These are phyloP conservation scores for Boletus vermiculosoides DNA, from an alignment of 768 basidiomycete species.

Conservation along the genomic window DNA sequence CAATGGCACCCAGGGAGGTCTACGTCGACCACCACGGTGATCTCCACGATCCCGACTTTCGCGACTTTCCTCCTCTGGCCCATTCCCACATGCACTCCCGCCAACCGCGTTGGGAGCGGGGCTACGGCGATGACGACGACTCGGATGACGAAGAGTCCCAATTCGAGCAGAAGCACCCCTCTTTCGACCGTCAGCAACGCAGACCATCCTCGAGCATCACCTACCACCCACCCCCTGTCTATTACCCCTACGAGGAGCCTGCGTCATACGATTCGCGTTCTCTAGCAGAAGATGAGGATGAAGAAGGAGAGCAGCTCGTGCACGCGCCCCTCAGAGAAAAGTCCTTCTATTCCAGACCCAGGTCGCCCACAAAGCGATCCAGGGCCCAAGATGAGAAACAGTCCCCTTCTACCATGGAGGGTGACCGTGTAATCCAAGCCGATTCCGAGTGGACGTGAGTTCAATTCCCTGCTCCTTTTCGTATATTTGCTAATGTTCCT, in stretches of 20 bases:
- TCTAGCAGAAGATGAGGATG: conserved; percentile 28
- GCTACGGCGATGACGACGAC: conserved; percentile 29
- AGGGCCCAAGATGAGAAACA: conserved; percentile 23
- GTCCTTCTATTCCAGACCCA: conserved; percentile 10
- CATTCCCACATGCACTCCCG: conserved; percentile 19
- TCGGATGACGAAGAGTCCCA: conserved; percentile 30
- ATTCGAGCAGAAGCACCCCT: conserved; percentile 11
- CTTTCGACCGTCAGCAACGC: conserved; percentile 22
- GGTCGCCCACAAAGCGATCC: conserved; percentile 20
- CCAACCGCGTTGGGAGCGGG: conserved; percentile 38
- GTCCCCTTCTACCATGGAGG: background rate
- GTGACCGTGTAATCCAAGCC: conserved; percentile 10
- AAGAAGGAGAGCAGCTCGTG: conserved; percentile 20
- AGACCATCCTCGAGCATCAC: conserved; percentile 25
- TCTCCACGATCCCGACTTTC: conserved; percentile 66
- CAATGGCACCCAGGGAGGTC: conserved; percentile 30
- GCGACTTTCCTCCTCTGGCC: conserved; percentile 52
- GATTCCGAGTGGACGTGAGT: conserved; percentile 37
- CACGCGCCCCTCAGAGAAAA: conserved; percentile 30
- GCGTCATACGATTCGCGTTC: conserved; percentile 31
- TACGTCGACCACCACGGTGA: conserved; percentile 63
- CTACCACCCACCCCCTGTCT: conserved; percentile 23
- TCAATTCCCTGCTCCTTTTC: background rate
- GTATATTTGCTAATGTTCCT: background rate
- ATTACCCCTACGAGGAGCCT: conserved; percentile 31